Conservation (phyloP, 2,329 filamentous ascomycete species). For the Lecanoromycetidae sp. region DNA sequence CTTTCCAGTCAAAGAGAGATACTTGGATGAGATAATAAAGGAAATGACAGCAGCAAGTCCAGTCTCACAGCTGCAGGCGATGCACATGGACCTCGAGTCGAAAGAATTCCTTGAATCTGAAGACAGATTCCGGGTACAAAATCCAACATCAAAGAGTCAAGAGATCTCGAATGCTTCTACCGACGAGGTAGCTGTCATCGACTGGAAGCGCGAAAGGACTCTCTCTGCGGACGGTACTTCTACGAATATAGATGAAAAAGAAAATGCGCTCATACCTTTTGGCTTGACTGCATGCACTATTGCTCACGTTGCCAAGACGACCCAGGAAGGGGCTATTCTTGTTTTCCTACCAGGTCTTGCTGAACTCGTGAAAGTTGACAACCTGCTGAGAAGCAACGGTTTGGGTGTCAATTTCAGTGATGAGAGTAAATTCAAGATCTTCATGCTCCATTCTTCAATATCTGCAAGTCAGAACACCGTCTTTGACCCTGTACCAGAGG, state of each 20-base stretch:
- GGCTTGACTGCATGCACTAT: constrained; percentile 34
- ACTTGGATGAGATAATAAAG: constrained; percentile 31
- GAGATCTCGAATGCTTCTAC: constrained; percentile 12
- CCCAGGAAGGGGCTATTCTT: constrained; percentile 34
- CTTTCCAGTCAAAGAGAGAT: constrained; percentile 33
- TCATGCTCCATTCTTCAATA: constrained; percentile 37
- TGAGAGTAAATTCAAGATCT: constrained; percentile 30
- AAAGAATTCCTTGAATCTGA: constrained; percentile 20
- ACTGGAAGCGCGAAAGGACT: constrained; percentile 28
- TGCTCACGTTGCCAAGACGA: constrained; percentile 35
- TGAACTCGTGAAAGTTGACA: constrained; percentile 27
- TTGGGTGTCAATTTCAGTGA: constrained; percentile 33
- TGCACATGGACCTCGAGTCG: constrained; percentile 21
- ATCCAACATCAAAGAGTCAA: constrained; percentile 5
- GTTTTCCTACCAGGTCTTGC: constrained; percentile 38
- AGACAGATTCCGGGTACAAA: constrained; percentile 12
- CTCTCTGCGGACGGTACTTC: constrained; percentile 20
- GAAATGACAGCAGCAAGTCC: constrained; percentile 22
- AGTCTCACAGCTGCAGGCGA: constrained; percentile 17
- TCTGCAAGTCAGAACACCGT: constrained; percentile 33
- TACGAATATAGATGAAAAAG: constrained; percentile 22
- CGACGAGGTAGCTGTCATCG: constrained; percentile 24
- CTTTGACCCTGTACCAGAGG: constrained; percentile 29
- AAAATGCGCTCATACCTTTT: constrained; percentile 30
- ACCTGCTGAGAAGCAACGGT: constrained; percentile 22